Evolutionary conservation across 2,329 filamentous ascomycete species (phyloP).

Genomic region (Fusarium sp.): DNA sequence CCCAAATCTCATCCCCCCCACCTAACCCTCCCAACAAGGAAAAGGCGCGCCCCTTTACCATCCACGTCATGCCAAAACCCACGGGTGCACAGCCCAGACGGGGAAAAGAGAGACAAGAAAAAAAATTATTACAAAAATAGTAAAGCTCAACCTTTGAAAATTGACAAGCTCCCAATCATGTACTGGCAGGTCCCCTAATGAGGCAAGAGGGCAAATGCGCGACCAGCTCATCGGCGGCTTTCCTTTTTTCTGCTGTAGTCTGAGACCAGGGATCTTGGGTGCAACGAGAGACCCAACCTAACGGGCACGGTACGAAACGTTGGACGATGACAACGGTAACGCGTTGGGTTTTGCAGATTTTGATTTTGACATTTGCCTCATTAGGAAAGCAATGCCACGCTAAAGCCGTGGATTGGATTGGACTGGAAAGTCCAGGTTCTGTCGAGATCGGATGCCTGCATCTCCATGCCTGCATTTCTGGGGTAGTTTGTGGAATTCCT

Average conservation of each 20-base stretch:
- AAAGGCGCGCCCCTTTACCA: conserved; percentile 28
- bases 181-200: conserved; percentile 26
- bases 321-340: too few species aligned
- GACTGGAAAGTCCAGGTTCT: background rate
- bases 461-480: conserved; percentile 14
- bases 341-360: background rate
- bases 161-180: conserved; percentile 33
- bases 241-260: conserved; percentile 26
- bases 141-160: conserved; percentile 16
- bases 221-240: conserved; percentile 8
- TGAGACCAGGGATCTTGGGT: conserved; percentile 1
- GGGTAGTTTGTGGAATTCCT: conserved; percentile 24
- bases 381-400: conserved; percentile 13
- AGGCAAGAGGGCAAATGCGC: conserved; percentile 25
- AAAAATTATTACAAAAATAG: conserved; percentile 53
- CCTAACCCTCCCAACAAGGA: conserved; percentile 36
- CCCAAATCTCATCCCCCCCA: conserved; percentile 26
- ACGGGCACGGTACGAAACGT: background rate
- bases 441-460: conserved; percentile 7
- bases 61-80: conserved; percentile 26
- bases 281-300: background rate
- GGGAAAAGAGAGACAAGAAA: conserved; percentile 1
- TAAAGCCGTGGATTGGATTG: background rate
- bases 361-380: conserved; percentile 28
- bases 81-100: background rate